Evolutionary conservation across 148 eudicot species (phyloP), one percentile per base, ranked within the genome.

Genomic region (Dianthus caryophyllus): DNA sequence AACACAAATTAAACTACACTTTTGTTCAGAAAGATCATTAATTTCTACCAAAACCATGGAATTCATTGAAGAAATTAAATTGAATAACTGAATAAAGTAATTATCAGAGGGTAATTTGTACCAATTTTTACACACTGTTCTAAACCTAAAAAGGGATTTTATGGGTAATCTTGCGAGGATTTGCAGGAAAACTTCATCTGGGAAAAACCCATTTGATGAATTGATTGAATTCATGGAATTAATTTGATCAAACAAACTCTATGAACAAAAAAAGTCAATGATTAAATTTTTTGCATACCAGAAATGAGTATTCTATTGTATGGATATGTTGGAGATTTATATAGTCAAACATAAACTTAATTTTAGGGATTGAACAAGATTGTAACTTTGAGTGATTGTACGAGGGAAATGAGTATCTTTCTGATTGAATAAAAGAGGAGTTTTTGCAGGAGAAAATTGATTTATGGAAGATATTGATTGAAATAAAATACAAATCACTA

Each of bases 91-190:
- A 51, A 80, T 66, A 63, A 90, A 90, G 73, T 83, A 94, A 50
- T 49, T 70, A 39, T 88, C 90, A 6, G 92, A 86, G 21, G 82
- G 73, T 33, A 94, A 60, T 61, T 68, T 68, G 69, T 75, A 75
- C 97, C 96, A 94, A 14, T 62, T 53, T 74, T 88, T 90, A 73
- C 88, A 90, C 16, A 90, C 97, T 25, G 68, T 56, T 72, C 85
- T 88, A 65, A 76, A 79, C 75, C 85, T 88, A 49, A 87, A 81
- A 24, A 94, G 80, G 59, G 84, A 76, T 77, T 88, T 94, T 36
- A 90, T 70, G 25, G 98, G 91, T 47, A 94, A 77, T 72, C 92
- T 82, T 39, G 92, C 80, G 25, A 90, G 79, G 64, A 94, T 88
- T 31, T 83, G 96, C 67, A 86, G 82, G 46, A 86, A 55, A 14